Evolutionary conservation across 2,329 filamentous ascomycete genomes (phyloP).

Genomic region (Cladosporium sp.): DNA sequence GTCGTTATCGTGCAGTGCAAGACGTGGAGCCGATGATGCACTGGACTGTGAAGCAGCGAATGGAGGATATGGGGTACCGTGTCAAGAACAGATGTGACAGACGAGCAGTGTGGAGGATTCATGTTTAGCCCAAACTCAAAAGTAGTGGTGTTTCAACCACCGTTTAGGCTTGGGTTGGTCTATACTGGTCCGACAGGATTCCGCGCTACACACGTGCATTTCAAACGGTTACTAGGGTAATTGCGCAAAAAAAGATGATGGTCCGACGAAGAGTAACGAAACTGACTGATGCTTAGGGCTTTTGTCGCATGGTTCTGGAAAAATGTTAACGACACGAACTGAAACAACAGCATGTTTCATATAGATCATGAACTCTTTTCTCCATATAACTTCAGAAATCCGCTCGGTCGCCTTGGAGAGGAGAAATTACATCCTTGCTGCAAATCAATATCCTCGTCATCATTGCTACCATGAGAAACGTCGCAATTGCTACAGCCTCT

Average conservation of each 20-base stretch:
- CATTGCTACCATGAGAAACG: not conserved
- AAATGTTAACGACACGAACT: not conserved
- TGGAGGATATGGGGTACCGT: constrained; percentile 39
- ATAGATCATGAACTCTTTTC: not conserved
- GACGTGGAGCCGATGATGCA: constrained; percentile 44
- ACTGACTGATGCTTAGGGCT: not conserved
- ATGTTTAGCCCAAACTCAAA: constrained; percentile 16
- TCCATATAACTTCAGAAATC: not conserved
- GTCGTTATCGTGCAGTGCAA: constrained; percentile 39
- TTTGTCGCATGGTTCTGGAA: not conserved
- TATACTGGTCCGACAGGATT: no score
- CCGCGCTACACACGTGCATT: no score
- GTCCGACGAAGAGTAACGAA: not conserved
- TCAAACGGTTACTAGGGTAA: no score
- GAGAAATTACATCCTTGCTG: not conserved
- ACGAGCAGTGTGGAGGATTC: constrained; percentile 38
- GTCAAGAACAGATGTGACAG: constrained; percentile 34
- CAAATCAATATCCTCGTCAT: not conserved
- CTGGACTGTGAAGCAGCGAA: constrained; percentile 45
- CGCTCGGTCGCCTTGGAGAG: not conserved
- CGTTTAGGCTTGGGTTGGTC: no score
- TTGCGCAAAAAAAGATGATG: no score
- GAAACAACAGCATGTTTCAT: not conserved
- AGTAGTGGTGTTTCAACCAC: no score
- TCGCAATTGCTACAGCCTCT: not conserved